Base-by-base conservation (phyloP, 176 grass and related monocot genomes). In the Zoysia pacifica region DNA sequence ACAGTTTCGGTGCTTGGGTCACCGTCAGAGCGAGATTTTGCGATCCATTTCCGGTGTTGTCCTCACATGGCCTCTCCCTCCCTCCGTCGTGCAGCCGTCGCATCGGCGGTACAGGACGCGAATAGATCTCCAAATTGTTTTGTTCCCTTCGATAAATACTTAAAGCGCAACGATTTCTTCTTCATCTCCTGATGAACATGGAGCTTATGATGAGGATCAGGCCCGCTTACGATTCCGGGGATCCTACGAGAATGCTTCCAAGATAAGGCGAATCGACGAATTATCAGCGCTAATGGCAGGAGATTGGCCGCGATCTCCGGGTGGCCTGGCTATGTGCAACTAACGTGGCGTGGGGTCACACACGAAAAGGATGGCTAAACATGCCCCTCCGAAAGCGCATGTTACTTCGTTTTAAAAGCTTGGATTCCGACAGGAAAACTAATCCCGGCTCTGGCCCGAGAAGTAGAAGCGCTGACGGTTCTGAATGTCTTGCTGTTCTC, bases 51-150 rank as follows among this genome's bases (percentile, higher is more conserved):
- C 60, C 69, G 61, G 62, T 75, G 62, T 85, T 81, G 85, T 85
- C 81, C 73, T 69, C 88, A 88, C 91, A 90, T 93, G 91, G 81
- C 39, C 35, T 77, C 78, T 70, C 67, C 54, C 76, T 62, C 48
- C 12, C 48, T 75, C 74, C 47, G 35, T 62, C 69, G 42, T 75
- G 76, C 81, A 75, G 48, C 51, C 39, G 41, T 74, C 59, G 45
- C 76, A 16, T 70, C 76, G 59, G 40, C 53, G 16, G 55, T 9
- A 37, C 53, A 68, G 37, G 63, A 50, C 54, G 38, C 4, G 28
- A 48, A 84, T 9, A 39, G 81, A 28, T 28, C 42, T 47, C 54
- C 67, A 67, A 59, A 47, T 28, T 43, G 6, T 87, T 65, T 18
- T 72, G 48, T 56, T 18, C 67, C 48, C 45, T 46, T 87, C 66